These are phyloP conservation scores for Cutaneotrichosporon cyanovorans DNA, from an alignment of 1,284 basidiomycete genomes.

Conservation along the genomic window DNA sequence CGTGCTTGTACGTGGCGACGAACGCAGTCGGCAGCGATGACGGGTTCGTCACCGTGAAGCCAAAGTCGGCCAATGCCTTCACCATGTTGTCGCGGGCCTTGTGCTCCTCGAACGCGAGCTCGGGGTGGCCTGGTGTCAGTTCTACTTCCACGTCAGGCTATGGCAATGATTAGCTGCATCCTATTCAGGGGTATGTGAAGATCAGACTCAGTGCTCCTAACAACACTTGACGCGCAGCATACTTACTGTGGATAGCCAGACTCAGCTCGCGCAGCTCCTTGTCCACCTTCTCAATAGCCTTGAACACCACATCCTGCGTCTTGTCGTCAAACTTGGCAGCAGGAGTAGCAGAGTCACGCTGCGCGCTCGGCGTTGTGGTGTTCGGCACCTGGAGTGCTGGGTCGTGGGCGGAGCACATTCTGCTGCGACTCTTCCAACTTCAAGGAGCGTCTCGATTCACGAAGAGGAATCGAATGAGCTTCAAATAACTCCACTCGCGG, in stretches of 20 bases:
- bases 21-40: conserved; percentile 22
- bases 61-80: conserved; percentile 18
- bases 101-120: conserved; percentile 28
- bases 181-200: too few relatives aligned
- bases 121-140: conserved; percentile 23
- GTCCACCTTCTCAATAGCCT: conserved; percentile 53
- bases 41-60: conserved; percentile 24
- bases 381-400: conserved; percentile 17
- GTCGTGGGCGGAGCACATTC: too few relatives aligned
- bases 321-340: conserved; percentile 16
- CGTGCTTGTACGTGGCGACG: conserved; percentile 26
- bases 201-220: too few relatives aligned
- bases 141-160: not conserved
- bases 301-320: conserved; percentile 26
- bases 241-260: conserved; percentile 56
- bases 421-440: too few relatives aligned
- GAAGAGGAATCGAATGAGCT: too few relatives aligned
- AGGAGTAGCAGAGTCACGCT: conserved; percentile 16
- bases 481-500: too few relatives aligned
- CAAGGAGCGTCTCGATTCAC: too few relatives aligned
- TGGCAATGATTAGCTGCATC: too few relatives aligned
- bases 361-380: conserved; percentile 19
- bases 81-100: conserved; percentile 22
- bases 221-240: not conserved
- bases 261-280: conserved; percentile 55